Conservation (phyloP, 495 filamentous ascomycete species). For the Aspergillus wentii region DNA sequence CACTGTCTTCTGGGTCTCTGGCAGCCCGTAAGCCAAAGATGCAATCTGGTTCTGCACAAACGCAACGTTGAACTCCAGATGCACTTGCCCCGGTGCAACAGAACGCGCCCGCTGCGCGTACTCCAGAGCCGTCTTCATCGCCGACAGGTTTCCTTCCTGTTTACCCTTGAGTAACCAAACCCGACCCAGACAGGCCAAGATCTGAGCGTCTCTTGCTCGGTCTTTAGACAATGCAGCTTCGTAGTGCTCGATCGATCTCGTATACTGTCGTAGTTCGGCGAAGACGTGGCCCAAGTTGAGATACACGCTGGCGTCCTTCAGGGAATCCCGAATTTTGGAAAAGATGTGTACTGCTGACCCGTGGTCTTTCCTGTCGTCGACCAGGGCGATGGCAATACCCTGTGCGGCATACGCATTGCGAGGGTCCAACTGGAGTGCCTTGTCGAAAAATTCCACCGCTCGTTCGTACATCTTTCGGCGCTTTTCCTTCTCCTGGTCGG, state of each 20-base stretch:
- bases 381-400: conserved; percentile 86
- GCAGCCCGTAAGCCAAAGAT: conserved; percentile 67
- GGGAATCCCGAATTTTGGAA: conserved; percentile 77
- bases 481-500: conserved; percentile 85
- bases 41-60: conserved; percentile 95
- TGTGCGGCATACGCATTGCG: conserved; percentile 95
- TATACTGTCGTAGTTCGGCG: conserved; percentile 81
- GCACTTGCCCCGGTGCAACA: conserved; percentile 73
- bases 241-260: conserved; percentile 86
- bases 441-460: conserved; percentile 97
- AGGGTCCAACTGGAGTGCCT: conserved; percentile 85
- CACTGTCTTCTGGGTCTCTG: conserved; percentile 69
- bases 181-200: conserved; percentile 88
- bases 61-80: conserved; percentile 95
- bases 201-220: conserved; percentile 69
- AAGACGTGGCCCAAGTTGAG: conserved; percentile 92
- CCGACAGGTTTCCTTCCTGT: conserved; percentile 67
- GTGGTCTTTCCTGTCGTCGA: conserved; percentile 89
- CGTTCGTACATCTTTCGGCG: conserved; percentile 78
- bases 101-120: conserved; percentile 82
- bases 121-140: conserved; percentile 83
- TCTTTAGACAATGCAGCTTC: conserved; percentile 85
- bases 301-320: conserved; percentile 80
- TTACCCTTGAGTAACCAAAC: conserved; percentile 87
- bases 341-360: conserved; percentile 77